These are phyloP conservation scores for Acorus calamus DNA, from an alignment of 106 monocot species.

Conservation along the genomic window DNA sequence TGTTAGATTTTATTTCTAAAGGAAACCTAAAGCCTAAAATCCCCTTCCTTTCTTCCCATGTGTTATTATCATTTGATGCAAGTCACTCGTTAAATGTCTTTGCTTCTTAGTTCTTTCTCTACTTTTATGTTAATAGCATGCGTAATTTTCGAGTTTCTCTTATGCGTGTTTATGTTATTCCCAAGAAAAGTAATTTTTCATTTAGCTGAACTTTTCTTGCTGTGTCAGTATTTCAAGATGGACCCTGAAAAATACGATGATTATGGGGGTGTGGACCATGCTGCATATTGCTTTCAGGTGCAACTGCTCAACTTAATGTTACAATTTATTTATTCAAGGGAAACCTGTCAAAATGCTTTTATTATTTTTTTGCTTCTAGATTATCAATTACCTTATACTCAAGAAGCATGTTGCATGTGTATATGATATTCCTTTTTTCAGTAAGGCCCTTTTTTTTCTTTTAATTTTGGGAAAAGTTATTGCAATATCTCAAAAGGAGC, in stretches of 20 bases:
- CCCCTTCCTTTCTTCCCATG: no score
- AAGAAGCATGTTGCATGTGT: no score
- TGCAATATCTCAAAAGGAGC: no score
- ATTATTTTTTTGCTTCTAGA: background rate
- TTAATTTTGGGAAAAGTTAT: no score
- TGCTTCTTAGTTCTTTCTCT: no score
- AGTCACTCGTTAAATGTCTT: no score
- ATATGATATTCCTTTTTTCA: no score
- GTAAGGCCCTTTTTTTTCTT: no score
- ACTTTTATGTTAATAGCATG: no score
- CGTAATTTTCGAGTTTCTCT: background rate
- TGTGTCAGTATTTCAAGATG: conserved; percentile 89
- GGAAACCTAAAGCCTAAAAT: no score
- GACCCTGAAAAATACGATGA: conserved; percentile 53
- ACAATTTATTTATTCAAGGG: background rate
- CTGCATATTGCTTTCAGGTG: conserved; percentile 85
- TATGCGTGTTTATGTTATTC: conserved; percentile 1
- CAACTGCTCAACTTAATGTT: conserved; percentile 1
- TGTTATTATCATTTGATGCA: no score
- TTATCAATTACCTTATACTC: background rate
- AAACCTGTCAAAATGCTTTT: background rate
- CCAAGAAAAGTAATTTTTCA: background rate
- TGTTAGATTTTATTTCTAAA: no score
- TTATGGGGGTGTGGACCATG: conserved; percentile 66
- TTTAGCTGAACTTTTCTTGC: background rate